These are phyloP conservation scores for Cornus controversa DNA, from an alignment of 148 eudicot species.

Conservation along the genomic window DNA sequence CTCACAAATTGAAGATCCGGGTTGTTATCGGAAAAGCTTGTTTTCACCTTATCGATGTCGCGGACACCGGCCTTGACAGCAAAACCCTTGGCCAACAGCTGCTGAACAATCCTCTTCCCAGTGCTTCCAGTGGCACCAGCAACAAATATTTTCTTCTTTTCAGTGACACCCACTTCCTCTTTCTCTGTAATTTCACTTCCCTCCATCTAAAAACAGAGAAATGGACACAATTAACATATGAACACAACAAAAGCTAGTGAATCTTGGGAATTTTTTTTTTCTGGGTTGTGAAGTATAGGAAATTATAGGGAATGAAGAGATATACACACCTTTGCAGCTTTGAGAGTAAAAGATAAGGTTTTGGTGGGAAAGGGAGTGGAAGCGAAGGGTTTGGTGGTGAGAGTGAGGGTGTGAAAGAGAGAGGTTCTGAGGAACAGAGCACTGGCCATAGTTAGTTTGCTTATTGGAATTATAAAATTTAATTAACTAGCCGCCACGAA, in stretches of 20 bases:
- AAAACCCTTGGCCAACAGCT: conserved; percentile 82
- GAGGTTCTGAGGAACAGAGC: conserved; percentile 22
- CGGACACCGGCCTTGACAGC: conserved; percentile 95
- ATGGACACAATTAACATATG: not conserved
- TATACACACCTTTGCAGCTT: conserved; percentile 32
- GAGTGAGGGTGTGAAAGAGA: conserved; percentile 27
- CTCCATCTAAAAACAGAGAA: conserved; percentile 48
- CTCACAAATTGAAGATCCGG: conserved; percentile 84
- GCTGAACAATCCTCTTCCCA: conserved; percentile 89
- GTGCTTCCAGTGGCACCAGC: conserved; percentile 96
- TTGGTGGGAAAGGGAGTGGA: conserved; percentile 7
- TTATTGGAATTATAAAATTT: not conserved
- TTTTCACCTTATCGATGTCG: conserved; percentile 68
- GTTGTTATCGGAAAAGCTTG: conserved; percentile 39
- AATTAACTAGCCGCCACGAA: not conserved
- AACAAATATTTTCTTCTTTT: conserved; percentile 78
- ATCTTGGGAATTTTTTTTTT: not conserved
- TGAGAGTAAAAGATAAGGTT: conserved; percentile 25
- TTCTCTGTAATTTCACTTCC: conserved; percentile 52
- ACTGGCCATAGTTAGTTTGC: conserved; percentile 18
- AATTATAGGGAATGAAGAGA: not conserved
- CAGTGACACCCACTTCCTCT: conserved; percentile 20
- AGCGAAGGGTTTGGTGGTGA: conserved; percentile 13
- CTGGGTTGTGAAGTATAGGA: not conserved
- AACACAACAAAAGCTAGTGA: not conserved